Percentiles rank a stretch among this genome's conserved stretches.
These are phyloP conservation scores for Ustilago vetiveriae DNA, from an alignment of 1,284 basidiomycete genomes.

Conservation along the genomic window DNA sequence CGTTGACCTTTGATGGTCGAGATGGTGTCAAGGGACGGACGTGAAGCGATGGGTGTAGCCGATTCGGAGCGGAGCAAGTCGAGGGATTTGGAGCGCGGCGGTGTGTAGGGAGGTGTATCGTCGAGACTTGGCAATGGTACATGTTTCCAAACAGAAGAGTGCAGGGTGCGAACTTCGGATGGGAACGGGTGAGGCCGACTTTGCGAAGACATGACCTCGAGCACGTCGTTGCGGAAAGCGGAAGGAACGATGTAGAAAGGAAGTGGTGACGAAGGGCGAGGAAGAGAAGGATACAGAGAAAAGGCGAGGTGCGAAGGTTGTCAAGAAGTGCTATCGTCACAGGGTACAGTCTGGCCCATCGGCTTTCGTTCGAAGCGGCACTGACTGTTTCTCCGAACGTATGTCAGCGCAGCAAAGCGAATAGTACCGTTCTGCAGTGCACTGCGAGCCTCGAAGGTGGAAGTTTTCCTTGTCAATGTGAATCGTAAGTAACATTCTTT, in stretches of 20 bases:
- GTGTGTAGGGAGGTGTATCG: constrained; percentile 15
- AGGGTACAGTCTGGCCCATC: no score
- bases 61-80: constrained; percentile 24
- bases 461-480: no score
- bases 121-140: not conserved
- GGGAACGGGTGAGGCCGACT: not conserved
- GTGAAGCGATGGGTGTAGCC: constrained; percentile 2
- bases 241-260: not conserved
- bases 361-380: no score
- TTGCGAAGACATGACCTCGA: constrained; percentile 1
- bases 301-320: no score
- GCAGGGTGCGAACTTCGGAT: constrained; percentile 13
- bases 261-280: not conserved
- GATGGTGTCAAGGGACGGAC: constrained; percentile 23
- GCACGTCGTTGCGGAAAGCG: not conserved
- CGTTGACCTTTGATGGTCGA: constrained; percentile 17
- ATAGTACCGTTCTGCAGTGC: no score
- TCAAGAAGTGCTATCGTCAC: no score
- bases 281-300: no score
- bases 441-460: not conserved
- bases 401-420: no score
- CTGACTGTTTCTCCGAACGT: no score
- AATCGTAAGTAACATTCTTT: not conserved
- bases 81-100: constrained; percentile 27
- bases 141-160: not conserved